A percentile compares a stretch with the other conserved stretches of the same genome.
Conservation (phyloP, 2,329 filamentous ascomycete species). For the Fusarium sororula region DNA sequence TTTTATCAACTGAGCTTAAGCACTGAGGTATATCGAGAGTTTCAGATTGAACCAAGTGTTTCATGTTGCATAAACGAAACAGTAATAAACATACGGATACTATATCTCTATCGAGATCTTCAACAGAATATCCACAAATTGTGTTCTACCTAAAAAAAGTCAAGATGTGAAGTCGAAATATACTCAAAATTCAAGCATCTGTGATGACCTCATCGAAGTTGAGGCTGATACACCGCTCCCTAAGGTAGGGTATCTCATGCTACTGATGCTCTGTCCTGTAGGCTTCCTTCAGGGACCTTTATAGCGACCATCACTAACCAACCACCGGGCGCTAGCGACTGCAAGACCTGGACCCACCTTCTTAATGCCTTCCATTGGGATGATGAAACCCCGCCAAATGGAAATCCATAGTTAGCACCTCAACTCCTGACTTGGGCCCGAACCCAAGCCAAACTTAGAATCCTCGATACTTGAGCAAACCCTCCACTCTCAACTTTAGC, state of each 20-base stretch:
- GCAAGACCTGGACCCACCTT: constrained; percentile 9
- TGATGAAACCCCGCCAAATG: constrained; percentile 42
- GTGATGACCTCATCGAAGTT: constrained; percentile 39
- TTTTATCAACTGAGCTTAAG: not conserved
- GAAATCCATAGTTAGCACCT: not conserved
- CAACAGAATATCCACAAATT: not conserved
- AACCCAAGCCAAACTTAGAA: constrained; percentile 22
- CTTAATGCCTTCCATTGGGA: constrained; percentile 19
- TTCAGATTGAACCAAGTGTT: not conserved
- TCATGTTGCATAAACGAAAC: constrained; percentile 8
- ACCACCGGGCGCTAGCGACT: constrained; percentile 19
- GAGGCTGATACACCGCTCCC: constrained; percentile 23
- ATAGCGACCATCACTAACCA: constrained; percentile 29
- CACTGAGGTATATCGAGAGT: not conserved
- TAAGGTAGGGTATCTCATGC: not conserved
- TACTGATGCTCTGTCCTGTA: not conserved
- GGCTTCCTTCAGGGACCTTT: not conserved
- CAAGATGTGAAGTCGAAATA: constrained; percentile 24
- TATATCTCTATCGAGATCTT: not conserved
- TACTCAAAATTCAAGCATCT: constrained; percentile 2
- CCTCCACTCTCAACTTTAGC: not conserved
- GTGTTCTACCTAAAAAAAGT: not conserved
- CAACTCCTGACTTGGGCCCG: constrained; percentile 37
- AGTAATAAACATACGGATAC: not conserved
- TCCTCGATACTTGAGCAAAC: constrained; percentile 8